Evolutionary conservation across 108 stramenopile genomes (phyloP).

Genomic region (Nitzschia inconspicua): DNA sequence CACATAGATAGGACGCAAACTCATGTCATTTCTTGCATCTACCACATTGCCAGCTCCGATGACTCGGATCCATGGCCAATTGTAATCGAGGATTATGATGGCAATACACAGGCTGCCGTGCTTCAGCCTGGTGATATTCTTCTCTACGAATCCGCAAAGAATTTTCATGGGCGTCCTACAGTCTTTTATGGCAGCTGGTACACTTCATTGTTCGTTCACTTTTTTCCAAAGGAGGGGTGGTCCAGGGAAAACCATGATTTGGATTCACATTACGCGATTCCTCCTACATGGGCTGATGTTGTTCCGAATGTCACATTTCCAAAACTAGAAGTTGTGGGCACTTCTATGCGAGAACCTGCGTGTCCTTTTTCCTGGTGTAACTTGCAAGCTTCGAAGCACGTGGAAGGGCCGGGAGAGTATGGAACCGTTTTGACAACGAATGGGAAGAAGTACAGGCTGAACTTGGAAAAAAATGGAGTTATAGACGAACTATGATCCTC

Average conservation of each 20-base stretch:
- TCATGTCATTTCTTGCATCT: conserved; percentile 82
- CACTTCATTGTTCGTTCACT: conserved; percentile 76
- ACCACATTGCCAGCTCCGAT: conserved; percentile 77
- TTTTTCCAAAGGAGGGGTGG: conserved; percentile 59
- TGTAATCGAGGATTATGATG: conserved; percentile 38
- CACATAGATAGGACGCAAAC: conserved; percentile 78
- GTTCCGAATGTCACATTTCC: conserved; percentile 28
- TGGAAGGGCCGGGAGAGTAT: conserved; percentile 46
- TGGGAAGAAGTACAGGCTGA: conserved; percentile 27
- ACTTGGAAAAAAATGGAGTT: conserved; percentile 14
- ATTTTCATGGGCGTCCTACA: conserved; percentile 80
- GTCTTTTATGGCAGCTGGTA: conserved; percentile 75
- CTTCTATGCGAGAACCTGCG: conserved; percentile 62
- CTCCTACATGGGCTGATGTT: conserved; percentile 14
- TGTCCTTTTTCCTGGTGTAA: conserved; percentile 55
- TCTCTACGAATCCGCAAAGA: conserved; percentile 84
- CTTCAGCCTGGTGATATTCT: conserved; percentile 76
- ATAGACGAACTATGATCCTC: conserved; percentile 9
- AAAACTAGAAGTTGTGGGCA: conserved; percentile 48
- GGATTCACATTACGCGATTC: conserved; percentile 59
- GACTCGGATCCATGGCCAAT: conserved; percentile 80
- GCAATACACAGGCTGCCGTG: conserved; percentile 22
- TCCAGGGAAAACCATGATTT: conserved; percentile 28
- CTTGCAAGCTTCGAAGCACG: conserved; percentile 9
- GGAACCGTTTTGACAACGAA: conserved; percentile 37